Base-by-base conservation (phyloP, 371 early-diverging fungal genomes). In the Pancytospora philotis region DNA sequence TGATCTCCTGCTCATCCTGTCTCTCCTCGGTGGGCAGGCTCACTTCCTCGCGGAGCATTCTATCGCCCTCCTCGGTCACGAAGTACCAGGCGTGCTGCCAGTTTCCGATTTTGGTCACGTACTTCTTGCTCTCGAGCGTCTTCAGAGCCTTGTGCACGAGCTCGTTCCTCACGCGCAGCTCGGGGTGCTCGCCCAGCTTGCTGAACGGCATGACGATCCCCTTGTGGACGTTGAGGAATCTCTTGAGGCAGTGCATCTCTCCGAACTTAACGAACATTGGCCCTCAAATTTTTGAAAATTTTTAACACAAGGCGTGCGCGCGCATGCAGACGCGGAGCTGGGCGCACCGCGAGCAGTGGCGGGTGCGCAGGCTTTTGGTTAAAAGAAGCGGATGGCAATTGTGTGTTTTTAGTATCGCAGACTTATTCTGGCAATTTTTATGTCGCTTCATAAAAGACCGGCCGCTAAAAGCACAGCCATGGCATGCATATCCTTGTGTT, bases 81-180 rank as follows among this genome's bases (percentile, higher is more conserved):
- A 74, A 69, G 37, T 66, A 75, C 52, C 80, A 80, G 16, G 69
- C 73, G 51, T 79, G 79, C 55, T 67, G 72, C 81, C 81, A 80
- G 3, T 73, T 68, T 57, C 74, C 79, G 32, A 61, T 13, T 53
- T 74, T 79, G 34, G 64, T 56, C 41, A 79, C 58, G 56, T 66
- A 72, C 51, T 72, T 74, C 34, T 68, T 69, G 31, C 74, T 73
- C 25, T 36, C 52, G 19, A 78, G 49, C 2, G 70, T 77, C 55
- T 55, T 76, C 32, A 80, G 67, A 52, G 65, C 68, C 50, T 73
- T 73, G 63, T 71, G 72, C 22, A 80, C 64, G 32, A 70, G 62
- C 31, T 49, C 37, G 50, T 77, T 77, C 19, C 64, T 39, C 25
- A 80, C 68, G 32, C 66, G 36, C 10, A 80, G 50, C 19, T 48